These are phyloP conservation scores for Datura wrightii DNA, from an alignment of 257 asterid species.

Conservation along the genomic window DNA sequence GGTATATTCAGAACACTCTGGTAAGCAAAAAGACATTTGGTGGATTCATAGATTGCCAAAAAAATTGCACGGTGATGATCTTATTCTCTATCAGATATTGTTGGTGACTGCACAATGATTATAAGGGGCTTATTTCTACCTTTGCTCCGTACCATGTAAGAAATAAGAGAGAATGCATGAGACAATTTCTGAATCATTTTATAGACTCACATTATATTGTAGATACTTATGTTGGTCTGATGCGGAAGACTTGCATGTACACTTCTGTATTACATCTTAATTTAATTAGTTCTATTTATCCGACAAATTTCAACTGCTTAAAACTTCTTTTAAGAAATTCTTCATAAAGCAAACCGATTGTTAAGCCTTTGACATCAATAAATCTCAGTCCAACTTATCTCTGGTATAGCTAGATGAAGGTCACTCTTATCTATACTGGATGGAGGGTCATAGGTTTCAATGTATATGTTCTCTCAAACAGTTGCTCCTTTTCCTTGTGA, in stretches of 20 bases:
- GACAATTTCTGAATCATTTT: background rate
- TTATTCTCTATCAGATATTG: background rate
- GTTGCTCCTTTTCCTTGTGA: slow-evolving; percentile 26
- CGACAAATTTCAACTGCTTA: background rate
- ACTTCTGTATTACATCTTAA: background rate
- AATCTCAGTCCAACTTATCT: background rate
- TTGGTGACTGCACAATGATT: background rate
- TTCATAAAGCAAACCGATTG: background rate
- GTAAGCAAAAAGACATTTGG: background rate
- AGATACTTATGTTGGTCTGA: background rate
- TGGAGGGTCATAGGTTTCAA: slow-evolving; percentile 14
- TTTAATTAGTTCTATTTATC: background rate
- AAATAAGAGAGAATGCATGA: slow-evolving; percentile 2
- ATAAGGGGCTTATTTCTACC: background rate
- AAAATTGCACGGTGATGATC: background rate
- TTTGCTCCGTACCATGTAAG: background rate
- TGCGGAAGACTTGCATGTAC: background rate
- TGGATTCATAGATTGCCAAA: background rate
- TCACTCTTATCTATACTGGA: slow-evolving; percentile 25
- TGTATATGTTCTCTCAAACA: background rate
- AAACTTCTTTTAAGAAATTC: no score
- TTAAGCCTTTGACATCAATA: background rate
- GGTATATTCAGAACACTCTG: background rate
- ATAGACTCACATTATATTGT: background rate
- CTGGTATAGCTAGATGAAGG: background rate